Base-by-base conservation (phyloP, 495 filamentous ascomycete species). In the Hypoxylon crocopeplum region DNA sequence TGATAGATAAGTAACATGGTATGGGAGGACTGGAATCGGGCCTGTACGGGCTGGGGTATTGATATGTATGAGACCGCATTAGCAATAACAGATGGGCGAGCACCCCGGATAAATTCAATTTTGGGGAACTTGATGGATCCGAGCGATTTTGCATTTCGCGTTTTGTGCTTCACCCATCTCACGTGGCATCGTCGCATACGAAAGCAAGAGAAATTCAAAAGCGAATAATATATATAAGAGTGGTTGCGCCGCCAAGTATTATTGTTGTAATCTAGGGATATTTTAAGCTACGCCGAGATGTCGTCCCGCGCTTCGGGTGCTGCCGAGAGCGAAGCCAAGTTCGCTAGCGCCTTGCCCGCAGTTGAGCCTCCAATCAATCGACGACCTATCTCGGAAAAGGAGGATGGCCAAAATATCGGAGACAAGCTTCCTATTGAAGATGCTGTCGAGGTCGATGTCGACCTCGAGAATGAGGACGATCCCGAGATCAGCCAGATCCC, bases 401-500 rank as follows among this genome's bases (percentile, higher is more conserved):
- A 46, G 8, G 24, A 24, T 20, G 27, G 15, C 34, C 37, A 42
- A 20, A 41, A 29, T 10, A 48, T n/a, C n/a, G n/a, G 32, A 21
- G 60, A 64, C 25, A 68, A 65, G 50, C 37, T 62, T 40, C 22
- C 30, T 16, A 32, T 76, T 10, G 72, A 73, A 41, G 73, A 76
- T 16, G 41, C 72, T 7, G 68, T 77, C 48, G 70, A 68, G 11
- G 56, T 63, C 5, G 63, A 56, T 11, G 65, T 49, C 5, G 69
- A 72, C 54, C 64, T 68, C 13, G 64, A 70, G n/a, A 38, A 51
- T 27, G 74, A 79, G 19, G 64, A 79, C n/a, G 69, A 80, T 48
- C 77, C 76, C 11, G 72, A 79, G 47, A 75, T 82, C 41, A 73
- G 67, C 20, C 75, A 79, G 32, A 70, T 82, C 12, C 79, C 79